Base-by-base conservation (phyloP, 805 yeast genomes). In the Metschnikowia reukaufii region DNA sequence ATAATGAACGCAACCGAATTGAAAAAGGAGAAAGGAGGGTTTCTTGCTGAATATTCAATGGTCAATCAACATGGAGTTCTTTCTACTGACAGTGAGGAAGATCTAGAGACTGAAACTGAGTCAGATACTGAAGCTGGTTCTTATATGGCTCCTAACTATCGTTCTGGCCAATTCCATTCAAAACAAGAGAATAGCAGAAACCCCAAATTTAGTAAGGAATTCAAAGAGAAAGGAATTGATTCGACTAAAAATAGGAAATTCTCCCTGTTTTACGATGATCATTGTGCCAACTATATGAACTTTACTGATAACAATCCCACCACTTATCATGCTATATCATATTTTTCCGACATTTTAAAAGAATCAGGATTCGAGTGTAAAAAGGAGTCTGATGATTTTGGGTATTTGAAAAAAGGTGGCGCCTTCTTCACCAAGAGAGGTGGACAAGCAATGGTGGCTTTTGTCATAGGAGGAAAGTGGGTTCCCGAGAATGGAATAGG, bases 301-400 rank as follows among this genome's bases (percentile, higher is more conserved):
- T 68, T 67, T 52, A 67, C 72, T 39, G 56, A 67, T 42, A 42
- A 52, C n/a, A 66, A 67, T 42, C 76, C 77, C n/a, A 70, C 77
- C 3, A 70, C 74, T 2, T 67, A 58, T 49, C 77, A 72, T 55
- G 70, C 62, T 5, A 53, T 68, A 6, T 37, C 46, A 2, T 57
- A 60, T 47, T 63, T 68, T 46, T 50, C 57, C 35, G 36, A 49
- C 2, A 40, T 62, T 3, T 54, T 72, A 7, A 49, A 50, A 6
- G 42, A 46, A 16, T 54, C 62, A 23, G 73, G 72, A 4, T 72
- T 70, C 54, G 48, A 38, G 6, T 61, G 60, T 31, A 19, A 64
- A 5, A 45, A 61, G 1, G 73, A 69, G 32, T 58, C 57, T 12
- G 50, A 57, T 7, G 25, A 50, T 4, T 43, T 57, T 25, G 36